Evolutionary conservation across 176 grass and related monocot genomes (phyloP).

Genomic region (Triticum turgidum): DNA sequence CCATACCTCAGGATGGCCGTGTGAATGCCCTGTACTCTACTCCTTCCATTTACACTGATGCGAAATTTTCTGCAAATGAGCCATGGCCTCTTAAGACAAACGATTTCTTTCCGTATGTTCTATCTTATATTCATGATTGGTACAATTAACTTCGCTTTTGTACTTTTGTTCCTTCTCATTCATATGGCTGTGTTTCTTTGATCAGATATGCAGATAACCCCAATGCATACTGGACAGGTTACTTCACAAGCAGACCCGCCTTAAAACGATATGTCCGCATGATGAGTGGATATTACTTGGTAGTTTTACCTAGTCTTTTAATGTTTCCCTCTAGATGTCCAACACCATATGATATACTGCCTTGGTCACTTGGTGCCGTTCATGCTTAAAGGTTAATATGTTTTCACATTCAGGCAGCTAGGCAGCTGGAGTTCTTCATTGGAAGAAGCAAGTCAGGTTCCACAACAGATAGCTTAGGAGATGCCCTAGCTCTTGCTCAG

Average conservation of each 20-base stretch:
- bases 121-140: neutral
- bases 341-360: neutral
- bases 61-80: constrained; percentile 80
- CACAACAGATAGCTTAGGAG: constrained; percentile 65
- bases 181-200: constrained; percentile 35
- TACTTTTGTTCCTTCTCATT: neutral
- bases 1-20: constrained; percentile 77
- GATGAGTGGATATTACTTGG: constrained; percentile 95
- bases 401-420: constrained; percentile 73
- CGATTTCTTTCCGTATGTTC: constrained; percentile 96
- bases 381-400: constrained; percentile 11
- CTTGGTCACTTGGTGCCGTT: neutral
- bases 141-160: neutral
- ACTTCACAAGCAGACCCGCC: constrained; percentile 95
- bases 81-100: constrained; percentile 89
- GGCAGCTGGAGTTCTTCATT: constrained; percentile 84
- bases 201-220: constrained; percentile 92
- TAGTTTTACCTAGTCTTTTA: constrained; percentile 26
- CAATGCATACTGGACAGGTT: constrained; percentile 97
- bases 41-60: constrained; percentile 98
- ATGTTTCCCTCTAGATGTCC: constrained; percentile 9
- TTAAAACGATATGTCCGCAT: constrained; percentile 78
- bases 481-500: constrained; percentile 90
- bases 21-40: constrained; percentile 98
- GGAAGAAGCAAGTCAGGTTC: constrained; percentile 51